Percentiles rank a stretch among this genome's conserved stretches.
Conservation (phyloP, 1,139 yeast species). For the Kodamaea sp. region DNA sequence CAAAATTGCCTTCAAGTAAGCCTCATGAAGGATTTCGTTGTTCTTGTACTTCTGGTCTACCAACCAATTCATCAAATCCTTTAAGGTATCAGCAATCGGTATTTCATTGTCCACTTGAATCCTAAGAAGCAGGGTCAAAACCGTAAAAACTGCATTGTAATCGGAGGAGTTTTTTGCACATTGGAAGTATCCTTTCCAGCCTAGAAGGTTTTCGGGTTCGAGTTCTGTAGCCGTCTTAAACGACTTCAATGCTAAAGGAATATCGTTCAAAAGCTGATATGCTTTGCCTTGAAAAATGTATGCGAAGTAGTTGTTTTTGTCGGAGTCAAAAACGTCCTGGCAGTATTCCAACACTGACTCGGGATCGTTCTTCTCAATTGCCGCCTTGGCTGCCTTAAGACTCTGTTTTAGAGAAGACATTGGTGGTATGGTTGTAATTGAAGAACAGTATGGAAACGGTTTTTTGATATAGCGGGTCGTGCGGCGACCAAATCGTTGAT, state of each 20-base stretch:
- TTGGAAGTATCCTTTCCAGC: slow-evolving; percentile 79
- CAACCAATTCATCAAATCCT: slow-evolving; percentile 48
- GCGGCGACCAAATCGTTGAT: too few species aligned
- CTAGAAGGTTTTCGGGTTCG: slow-evolving; percentile 57
- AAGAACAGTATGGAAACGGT: too few species aligned
- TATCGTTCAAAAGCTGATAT: slow-evolving; percentile 42
- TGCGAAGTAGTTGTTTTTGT: slow-evolving; percentile 64
- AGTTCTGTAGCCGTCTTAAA: slow-evolving; percentile 58
- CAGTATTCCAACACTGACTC: slow-evolving; percentile 57
- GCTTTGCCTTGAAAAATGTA: slow-evolving; percentile 65
- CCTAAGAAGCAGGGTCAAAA: slow-evolving; percentile 30
- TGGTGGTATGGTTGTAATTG: too few species aligned
- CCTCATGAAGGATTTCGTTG: slow-evolving; percentile 37
- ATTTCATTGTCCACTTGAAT: slow-evolving; percentile 33
- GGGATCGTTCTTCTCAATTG: slow-evolving; percentile 58
- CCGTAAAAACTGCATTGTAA: slow-evolving; percentile 48
- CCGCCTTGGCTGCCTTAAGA: slow-evolving; percentile 60
- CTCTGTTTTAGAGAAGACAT: slow-evolving; percentile 33
- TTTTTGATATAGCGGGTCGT: too few species aligned
- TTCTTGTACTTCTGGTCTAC: slow-evolving; percentile 33
- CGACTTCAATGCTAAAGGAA: slow-evolving; percentile 45
- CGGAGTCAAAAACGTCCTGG: slow-evolving; percentile 53
- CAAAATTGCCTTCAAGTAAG: slow-evolving; percentile 52
- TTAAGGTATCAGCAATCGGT: slow-evolving; percentile 47
- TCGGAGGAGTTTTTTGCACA: slow-evolving; percentile 34